Evolutionary conservation across 2,329 filamentous ascomycete genomes (phyloP), one percentile per base, ranked within the genome.

Genomic region (Aureobasidium sp.): DNA sequence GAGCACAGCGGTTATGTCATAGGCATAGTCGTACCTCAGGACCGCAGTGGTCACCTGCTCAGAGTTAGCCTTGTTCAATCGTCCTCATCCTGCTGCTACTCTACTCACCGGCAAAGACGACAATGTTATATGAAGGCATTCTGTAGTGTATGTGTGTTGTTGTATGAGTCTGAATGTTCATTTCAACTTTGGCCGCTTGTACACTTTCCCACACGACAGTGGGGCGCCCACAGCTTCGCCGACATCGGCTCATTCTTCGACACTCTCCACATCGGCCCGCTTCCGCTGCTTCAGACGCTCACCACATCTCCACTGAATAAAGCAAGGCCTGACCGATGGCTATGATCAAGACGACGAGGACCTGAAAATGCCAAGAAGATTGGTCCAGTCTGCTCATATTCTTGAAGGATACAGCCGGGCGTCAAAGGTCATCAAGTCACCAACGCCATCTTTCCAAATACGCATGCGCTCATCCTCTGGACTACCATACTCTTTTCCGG

Each of bases 81-180:
- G 27, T 32, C 13, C 52, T 13, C 29, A 17, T 2, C 10, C 29
- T n/a, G 27, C 7, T 17, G 17, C 48, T 1, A 3, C 23, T 10
- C 27, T 42, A 65, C 68, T 51, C 60, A 70, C 89, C 89, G 58
- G 77, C 88, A 74, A 93, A 90, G 63, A 93, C 88, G 65, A 92
- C 89, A 73, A 92, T 88, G 67, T 90, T 90, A 73, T 85, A 87
- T 56, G 83, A 80, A 68, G 86, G 76, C 88, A 91, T 91, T 63
- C 69, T 81, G 61, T 57, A n/a, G 6, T 15, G 20, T 62, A 4
- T 29, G 50, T 62, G 23, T 63, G 63, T 56, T 37, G 41, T 55
- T 60, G 57, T 50, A 36, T 29, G 56, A 50, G 44, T 59, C 9
- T 39, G 6, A 32, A 58, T 47, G 42, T 39, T 37, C 20, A 27